Evolutionary conservation across 495 filamentous ascomycete species (phyloP).

Genomic region (Aspergillus incahuasiensis): DNA sequence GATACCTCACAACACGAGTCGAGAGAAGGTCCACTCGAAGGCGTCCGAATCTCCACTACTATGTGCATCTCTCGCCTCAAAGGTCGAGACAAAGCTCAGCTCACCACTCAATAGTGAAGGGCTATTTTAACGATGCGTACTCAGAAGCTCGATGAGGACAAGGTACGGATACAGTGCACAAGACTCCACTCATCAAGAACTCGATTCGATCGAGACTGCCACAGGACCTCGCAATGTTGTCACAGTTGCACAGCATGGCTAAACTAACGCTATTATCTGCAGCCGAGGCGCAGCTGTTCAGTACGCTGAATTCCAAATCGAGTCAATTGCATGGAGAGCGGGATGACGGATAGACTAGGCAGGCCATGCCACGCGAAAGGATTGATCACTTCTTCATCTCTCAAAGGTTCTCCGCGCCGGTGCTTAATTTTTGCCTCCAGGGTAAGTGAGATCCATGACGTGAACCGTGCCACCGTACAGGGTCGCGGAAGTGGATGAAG

Average conservation of each 20-base stretch:
- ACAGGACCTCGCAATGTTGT: background rate
- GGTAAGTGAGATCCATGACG: background rate
- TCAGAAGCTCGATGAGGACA: slow-evolving; percentile 37
- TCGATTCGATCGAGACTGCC: background rate
- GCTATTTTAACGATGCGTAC: background rate
- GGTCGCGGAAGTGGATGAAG: background rate
- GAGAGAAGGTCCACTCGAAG: background rate
- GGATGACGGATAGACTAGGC: too few species aligned
- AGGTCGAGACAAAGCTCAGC: background rate
- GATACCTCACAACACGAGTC: background rate
- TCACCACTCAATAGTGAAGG: background rate
- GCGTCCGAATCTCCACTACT: background rate
- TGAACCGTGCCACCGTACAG: background rate
- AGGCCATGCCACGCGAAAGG: background rate
- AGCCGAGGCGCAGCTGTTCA: background rate
- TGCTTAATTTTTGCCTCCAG: background rate
- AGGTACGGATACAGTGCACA: background rate
- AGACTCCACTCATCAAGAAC: background rate
- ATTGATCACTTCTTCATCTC: background rate
- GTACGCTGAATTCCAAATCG: background rate
- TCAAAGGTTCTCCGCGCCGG: background rate
- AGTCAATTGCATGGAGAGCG: too few species aligned
- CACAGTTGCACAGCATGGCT: background rate
- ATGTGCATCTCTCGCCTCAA: background rate
- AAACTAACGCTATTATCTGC: background rate